Base-by-base conservation (phyloP, 768 basidiomycete species). In the Termitomyces sp. region DNA sequence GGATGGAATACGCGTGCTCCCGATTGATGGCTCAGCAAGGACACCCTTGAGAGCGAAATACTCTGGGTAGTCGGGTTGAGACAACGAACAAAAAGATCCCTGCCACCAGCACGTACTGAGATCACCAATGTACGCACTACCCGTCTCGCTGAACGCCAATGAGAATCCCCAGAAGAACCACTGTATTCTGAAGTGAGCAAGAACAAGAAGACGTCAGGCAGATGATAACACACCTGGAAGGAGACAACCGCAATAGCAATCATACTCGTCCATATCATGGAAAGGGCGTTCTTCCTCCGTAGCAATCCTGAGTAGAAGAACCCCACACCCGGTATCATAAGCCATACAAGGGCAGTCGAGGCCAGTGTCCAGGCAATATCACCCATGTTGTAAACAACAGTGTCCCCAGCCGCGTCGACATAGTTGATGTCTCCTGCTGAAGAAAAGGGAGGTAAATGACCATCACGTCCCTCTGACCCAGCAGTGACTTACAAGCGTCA, bases 81-180 rank as follows among this genome's bases (percentile, higher is more conserved):
- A 40, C 36, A 43, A 36, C 47, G 49, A n/a, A 40, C 36, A 14
- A 32, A 12, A 18, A 23, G 30, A 46, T 18, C 8, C 9, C 20
- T 26, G 16, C n/a, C 41, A 49, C n/a, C 32, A 20, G 3, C 50
- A 75, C 87, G 53, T 61, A 88, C 90, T 79, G 36, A 99, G 81
- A 65, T 96, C 77, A 10, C 96, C 96, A 61, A 99, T 96, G 72
- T 80, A 98, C n/a, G 66, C 62, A 61, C 74, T 77, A 5, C 79
- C 92, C 0, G 80, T 84, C 14, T 93, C 90, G 61, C 88, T 89
- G 76, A 98, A 98, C 0, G 95, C 84, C 26, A 98, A 78, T 2
- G 93, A 95, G 75, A 82, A 98, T 2, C 95, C 95, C 95, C 95
- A 97, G 80, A 96, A 95, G 79, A 93, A 95, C 93, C 93, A 95